Base-by-base conservation (phyloP, 2,329 filamentous ascomycete species). In the Pyrenophora graminea region DNA sequence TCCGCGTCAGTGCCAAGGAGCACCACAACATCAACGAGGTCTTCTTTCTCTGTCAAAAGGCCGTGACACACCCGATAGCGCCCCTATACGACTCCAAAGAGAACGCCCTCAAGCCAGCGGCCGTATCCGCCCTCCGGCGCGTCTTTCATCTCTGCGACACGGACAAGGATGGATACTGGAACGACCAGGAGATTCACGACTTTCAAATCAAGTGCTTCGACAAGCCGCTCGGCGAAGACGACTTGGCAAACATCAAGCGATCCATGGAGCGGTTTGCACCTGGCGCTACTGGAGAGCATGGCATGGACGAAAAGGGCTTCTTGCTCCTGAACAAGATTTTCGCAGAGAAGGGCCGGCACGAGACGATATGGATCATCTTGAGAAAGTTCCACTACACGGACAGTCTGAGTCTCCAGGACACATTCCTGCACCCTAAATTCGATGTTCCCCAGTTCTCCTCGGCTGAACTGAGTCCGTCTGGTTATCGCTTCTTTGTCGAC, bases 1-100 rank as follows among this genome's bases (percentile, higher is more conserved):
- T 99, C 69, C 85, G 94, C 48, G 91, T 92, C 7, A 97, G 92
- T 74, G 91, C 93, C 17, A 85, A 90, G 63, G 90, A 96, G 66
- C 91, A 96, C 69, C 86, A 88, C 64, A 97, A 97, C 73, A 90
- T 97, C 71, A 96, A 96, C 71, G 92, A 81, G 66, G 91, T 93
- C 53, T 97, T 99, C 77, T 97, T 96, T 68, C 85, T 99, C 12
- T 99, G 94, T 73, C 94, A 99, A 74, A 97, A 97, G 70, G 94
- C 94, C 15, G 93, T 99, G 63, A 97, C 92, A 2, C 92, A 97
- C 72, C 94, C 94, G 0, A 96, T 99, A 61, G 93, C 94, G 1
- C 94, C 94, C 6, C 82, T 99, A 4, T 99, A 96, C 71, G 94
- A 99, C 74, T 92, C 95, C 53, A 99, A 97, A 75, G 94, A 99